Conservation (phyloP, 352 stramenopile species). For the Phytophthora sansomeana region DNA sequence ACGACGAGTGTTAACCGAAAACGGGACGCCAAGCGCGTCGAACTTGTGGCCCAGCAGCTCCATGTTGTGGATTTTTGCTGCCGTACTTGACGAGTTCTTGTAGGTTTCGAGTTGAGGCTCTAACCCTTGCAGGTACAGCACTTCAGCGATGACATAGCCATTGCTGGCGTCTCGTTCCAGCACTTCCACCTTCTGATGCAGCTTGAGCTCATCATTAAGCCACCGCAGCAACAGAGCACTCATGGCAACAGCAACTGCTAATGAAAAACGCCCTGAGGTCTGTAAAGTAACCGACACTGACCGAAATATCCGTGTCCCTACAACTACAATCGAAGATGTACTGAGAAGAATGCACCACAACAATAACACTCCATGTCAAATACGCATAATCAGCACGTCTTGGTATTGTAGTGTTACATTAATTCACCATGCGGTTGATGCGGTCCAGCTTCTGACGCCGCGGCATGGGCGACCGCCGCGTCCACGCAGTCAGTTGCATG, state of each 20-base stretch:
- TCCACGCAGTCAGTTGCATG: conserved; percentile 72
- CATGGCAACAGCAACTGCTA: conserved; percentile 37
- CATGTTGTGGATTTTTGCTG: conserved; percentile 67
- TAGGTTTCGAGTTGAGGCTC: conserved; percentile 63
- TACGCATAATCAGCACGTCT: conserved; percentile 27
- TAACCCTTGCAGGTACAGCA: conserved; percentile 59
- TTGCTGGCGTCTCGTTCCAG: conserved; percentile 76
- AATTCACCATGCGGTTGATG: conserved; percentile 77
- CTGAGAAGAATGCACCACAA: conserved; percentile 3
- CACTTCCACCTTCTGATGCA: conserved; percentile 54
- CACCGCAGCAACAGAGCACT: conserved; percentile 67
- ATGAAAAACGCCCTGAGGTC: background rate
- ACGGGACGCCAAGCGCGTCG: conserved; percentile 43
- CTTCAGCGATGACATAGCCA: conserved; percentile 69
- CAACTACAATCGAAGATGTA: background rate
- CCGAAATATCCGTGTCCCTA: conserved; percentile 28
- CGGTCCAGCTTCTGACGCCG: conserved; percentile 68
- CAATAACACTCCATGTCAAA: conserved; percentile 13
- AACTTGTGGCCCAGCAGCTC: conserved; percentile 59
- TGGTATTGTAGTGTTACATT: conserved; percentile 55
- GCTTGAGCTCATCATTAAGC: conserved; percentile 69
- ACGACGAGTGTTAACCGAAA: conserved; percentile 52
- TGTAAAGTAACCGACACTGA: conserved; percentile 27
- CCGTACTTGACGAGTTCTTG: conserved; percentile 37
- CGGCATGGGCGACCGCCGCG: conserved; percentile 53